Base-by-base conservation (phyloP, 805 yeast genomes). In the Ascoidea rubescens region DNA sequence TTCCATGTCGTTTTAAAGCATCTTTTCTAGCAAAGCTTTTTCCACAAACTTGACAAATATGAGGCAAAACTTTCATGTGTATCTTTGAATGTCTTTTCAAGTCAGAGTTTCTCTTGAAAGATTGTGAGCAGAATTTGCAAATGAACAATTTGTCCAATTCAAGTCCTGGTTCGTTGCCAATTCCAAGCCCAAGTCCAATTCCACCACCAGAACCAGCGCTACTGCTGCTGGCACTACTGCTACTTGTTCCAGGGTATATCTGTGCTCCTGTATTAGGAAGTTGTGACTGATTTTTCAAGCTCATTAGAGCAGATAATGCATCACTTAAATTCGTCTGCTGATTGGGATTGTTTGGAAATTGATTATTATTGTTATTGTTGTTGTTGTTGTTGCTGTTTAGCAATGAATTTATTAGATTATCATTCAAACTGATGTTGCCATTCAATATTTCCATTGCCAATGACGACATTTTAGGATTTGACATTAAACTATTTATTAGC, bases 1-100 rank as follows among this genome's bases (percentile, higher is more conserved):
- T 84, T 52, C 71, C 71, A 64, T 85, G 95, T 58, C 95, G 71
- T 62, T 84, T 85, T 58, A 85, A 69, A 0, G 93, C 93, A 66
- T 85, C 95, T 59, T 83, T 84, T 49, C 95, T 69, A 1, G 93
- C 91, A 71, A 85, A 85, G 0, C 93, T 90, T 61, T 85, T 85
- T 44, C 87, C 87, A 68, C 95, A 85, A 16, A 72, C 67, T 5
- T 82, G 78, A 65, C 95, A 85, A 48, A 84, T 78, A 60, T 86
- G 82, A 0, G 91, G 90, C 6, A 87, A 77, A 1, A 82, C 78
- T 30, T 80, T 72, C 48, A 82, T 66, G 65, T 85, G 95, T 47
- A 83, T 87, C 60, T 84, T 80, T 59, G 81, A 86, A 61, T 84
- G 93, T 52, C 91, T 72, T 62, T 81, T 80, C 58, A 84, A 70